Evolutionary conservation across 2,329 filamentous ascomycete genomes (phyloP).

Genomic region (Clarireedia homoeocarpa): DNA sequence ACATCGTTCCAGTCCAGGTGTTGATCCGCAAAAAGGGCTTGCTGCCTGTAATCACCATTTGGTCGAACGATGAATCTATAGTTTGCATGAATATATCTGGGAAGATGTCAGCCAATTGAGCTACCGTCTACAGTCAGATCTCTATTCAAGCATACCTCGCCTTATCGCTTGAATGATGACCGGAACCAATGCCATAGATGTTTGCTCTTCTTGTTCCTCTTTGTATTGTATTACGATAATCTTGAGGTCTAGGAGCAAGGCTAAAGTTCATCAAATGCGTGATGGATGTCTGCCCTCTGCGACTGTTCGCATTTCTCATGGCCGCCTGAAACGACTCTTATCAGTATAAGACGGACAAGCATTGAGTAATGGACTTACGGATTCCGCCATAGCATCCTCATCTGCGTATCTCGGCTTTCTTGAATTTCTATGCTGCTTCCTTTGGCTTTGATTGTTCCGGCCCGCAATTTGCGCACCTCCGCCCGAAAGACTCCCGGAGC

Average conservation of each 20-base stretch:
- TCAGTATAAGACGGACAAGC: not conserved
- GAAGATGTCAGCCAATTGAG: not conserved
- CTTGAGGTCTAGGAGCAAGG: slow-evolving; percentile 64
- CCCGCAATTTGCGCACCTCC: slow-evolving; percentile 27
- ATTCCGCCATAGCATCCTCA: slow-evolving; percentile 83
- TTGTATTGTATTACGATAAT: slow-evolving; percentile 40
- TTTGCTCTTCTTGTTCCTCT: slow-evolving; percentile 54
- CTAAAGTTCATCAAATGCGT: slow-evolving; percentile 94
- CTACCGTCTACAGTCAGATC: not conserved
- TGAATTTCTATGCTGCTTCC: slow-evolving; percentile 79
- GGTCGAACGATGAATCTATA: slow-evolving; percentile 95
- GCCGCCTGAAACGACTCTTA: slow-evolving; percentile 19
- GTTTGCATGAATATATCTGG: slow-evolving; percentile 84
- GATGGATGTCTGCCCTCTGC: slow-evolving; percentile 92
- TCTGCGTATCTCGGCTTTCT: slow-evolving; percentile 66
- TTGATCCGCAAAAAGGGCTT: slow-evolving; percentile 79
- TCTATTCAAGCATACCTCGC: slow-evolving; percentile 54
- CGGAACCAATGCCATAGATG: slow-evolving; percentile 79
- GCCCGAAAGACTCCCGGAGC: slow-evolving; percentile 19
- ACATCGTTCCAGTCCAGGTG: slow-evolving; percentile 88
- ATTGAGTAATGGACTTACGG: slow-evolving; percentile 39
- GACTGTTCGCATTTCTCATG: slow-evolving; percentile 59
- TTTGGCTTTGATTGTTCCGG: slow-evolving; percentile 67
- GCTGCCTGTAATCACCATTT: slow-evolving; percentile 66
- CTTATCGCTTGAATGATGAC: slow-evolving; percentile 86